Evolutionary conservation across 2,329 filamentous ascomycete genomes (phyloP).

Genomic region (Aspergillus jensenii): DNA sequence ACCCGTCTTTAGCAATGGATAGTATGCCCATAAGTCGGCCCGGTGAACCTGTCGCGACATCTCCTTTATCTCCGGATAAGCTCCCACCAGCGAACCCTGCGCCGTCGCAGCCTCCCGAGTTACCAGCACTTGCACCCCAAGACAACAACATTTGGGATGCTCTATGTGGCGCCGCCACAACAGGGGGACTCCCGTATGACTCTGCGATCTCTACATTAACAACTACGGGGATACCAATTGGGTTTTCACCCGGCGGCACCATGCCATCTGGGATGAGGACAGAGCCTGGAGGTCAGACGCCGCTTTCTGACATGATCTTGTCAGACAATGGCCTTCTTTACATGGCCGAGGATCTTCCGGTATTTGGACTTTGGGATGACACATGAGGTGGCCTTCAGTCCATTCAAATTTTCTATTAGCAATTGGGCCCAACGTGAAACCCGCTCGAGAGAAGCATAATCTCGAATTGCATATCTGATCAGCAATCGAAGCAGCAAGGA

Average conservation of each 20-base stretch:
- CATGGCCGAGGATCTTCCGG: conserved; percentile 34
- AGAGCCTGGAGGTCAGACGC: conserved; percentile 26
- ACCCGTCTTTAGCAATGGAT: conserved; percentile 9
- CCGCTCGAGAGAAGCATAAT: no score
- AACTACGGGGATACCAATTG: conserved; percentile 33
- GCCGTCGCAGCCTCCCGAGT: conserved; percentile 14
- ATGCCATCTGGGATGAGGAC: conserved; percentile 20
- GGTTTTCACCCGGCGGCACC: conserved; percentile 32
- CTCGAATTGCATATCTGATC: neutral
- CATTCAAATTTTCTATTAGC: neutral
- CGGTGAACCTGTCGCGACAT: conserved; percentile 16
- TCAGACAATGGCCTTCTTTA: conserved; percentile 35
- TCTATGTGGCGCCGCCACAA: conserved; percentile 23
- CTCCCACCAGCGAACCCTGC: conserved; percentile 13
- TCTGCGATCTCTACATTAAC: conserved; percentile 33
- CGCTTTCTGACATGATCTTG: conserved; percentile 33
- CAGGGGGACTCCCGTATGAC: conserved; percentile 27
- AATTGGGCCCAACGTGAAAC: no score
- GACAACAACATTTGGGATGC: conserved; percentile 31
- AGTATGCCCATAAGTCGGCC: conserved; percentile 7
- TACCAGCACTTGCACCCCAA: conserved; percentile 10
- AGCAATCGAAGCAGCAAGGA: neutral
- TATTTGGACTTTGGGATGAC: conserved; percentile 34
- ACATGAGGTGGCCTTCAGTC: conserved; percentile 8
- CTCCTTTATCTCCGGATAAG: conserved; percentile 26